Evolutionary conservation across 352 stramenopile genomes (phyloP).

Genomic region (Pythium diclinum): DNA sequence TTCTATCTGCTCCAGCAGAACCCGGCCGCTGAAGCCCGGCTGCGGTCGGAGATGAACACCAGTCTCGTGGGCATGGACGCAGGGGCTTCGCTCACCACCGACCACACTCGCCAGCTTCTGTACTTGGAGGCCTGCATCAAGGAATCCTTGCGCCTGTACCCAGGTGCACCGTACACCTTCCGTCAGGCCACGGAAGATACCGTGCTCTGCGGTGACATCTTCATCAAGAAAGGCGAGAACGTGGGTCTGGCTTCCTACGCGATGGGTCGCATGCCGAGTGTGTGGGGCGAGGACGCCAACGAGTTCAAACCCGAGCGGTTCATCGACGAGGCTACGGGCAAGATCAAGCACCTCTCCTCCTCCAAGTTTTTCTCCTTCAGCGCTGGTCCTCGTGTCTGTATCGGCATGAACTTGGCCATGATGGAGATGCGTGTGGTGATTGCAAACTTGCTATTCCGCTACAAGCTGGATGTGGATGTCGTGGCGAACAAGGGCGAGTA

Average conservation of each 20-base stretch:
- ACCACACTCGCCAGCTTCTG: constrained; percentile 25
- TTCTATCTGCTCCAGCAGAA: constrained; percentile 63
- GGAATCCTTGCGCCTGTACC: constrained; percentile 15
- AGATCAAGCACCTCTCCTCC: background rate
- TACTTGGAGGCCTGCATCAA: constrained; percentile 20
- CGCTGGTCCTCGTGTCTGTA: background rate
- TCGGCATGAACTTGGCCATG: background rate
- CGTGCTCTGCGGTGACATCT: constrained; percentile 31
- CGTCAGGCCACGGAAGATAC: constrained; percentile 58
- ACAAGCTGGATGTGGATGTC: background rate
- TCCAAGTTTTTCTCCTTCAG: background rate
- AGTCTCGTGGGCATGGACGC: constrained; percentile 5
- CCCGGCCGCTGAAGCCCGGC: constrained; percentile 38
- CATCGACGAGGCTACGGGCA: constrained; percentile 25
- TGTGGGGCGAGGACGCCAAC: constrained; percentile 49
- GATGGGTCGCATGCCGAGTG: constrained; percentile 26
- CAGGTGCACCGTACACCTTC: constrained; percentile 33
- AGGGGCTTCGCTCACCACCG: constrained; percentile 30
- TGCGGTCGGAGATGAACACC: constrained; percentile 42
- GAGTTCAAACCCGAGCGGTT: constrained; percentile 62
- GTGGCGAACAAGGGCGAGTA: background rate
- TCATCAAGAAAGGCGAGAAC: constrained; percentile 22
- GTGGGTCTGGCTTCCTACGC: constrained; percentile 33
- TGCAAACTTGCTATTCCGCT: background rate
- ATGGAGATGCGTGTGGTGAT: background rate